phyloP scores from a whole-genome alignment of 192 early-diverging fungal species.

The Podila horticola region DNA sequence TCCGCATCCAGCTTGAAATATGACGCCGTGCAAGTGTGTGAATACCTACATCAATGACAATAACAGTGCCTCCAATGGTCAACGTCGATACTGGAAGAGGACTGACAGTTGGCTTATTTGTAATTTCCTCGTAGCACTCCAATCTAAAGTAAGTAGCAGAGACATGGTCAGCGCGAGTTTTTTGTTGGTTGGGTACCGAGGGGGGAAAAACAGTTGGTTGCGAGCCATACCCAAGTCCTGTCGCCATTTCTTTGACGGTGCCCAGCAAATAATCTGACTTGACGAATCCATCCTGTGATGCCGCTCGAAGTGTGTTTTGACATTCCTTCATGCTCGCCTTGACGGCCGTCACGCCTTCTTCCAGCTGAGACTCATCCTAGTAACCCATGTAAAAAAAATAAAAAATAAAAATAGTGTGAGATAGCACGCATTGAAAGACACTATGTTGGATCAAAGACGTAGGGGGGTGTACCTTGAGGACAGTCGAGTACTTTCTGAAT shows the following conservation, averaged over 20 bases:
- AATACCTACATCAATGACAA: slow-evolving; percentile 42
- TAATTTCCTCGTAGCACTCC: slow-evolving; percentile 41
- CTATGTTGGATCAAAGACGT: background rate
- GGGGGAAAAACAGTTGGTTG: background rate
- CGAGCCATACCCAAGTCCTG: slow-evolving; percentile 26
- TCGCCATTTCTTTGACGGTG: slow-evolving; percentile 44
- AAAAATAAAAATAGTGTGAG: too few species aligned
- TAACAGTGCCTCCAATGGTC: slow-evolving; percentile 47
- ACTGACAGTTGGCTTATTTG: slow-evolving; percentile 23
- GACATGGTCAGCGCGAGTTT: background rate
- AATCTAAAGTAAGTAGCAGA: slow-evolving; percentile 13
- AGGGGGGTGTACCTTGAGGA: slow-evolving; percentile 22
- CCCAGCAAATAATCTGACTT: slow-evolving; percentile 40
- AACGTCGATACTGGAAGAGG: slow-evolving; percentile 34
- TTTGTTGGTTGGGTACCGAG: background rate
- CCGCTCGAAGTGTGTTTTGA: slow-evolving; percentile 40
- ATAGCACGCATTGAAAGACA: background rate
- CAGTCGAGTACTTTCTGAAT: slow-evolving; percentile 33
- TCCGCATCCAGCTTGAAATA: background rate
- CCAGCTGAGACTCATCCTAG: slow-evolving; percentile 35
- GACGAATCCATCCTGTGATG: slow-evolving; percentile 43
- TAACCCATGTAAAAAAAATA: too few species aligned
- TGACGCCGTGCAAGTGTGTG: background rate
- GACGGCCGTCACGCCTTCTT: slow-evolving; percentile 32
- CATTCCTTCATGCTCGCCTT: slow-evolving; percentile 46